These are phyloP conservation scores for Brasilioporus rufonigricans DNA, from an alignment of 768 basidiomycete genomes.

Conservation along the genomic window DNA sequence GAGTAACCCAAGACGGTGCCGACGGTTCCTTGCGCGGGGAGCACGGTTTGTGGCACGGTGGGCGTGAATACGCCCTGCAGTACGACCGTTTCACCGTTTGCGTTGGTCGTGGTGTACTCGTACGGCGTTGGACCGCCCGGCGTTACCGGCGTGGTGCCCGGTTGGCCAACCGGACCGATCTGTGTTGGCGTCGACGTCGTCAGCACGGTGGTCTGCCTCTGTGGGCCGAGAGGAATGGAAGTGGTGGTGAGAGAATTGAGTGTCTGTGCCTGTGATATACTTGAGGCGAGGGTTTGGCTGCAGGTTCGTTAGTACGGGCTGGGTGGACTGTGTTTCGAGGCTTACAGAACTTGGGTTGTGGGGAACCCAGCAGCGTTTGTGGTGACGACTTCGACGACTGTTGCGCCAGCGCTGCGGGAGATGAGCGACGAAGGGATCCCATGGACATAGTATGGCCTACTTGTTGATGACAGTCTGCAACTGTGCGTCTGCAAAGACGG, in stretches of 20 bases:
- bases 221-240: constrained; percentile 20
- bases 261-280: not conserved
- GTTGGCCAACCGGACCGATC: constrained; percentile 50
- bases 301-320: constrained; percentile 6
- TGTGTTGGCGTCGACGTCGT: constrained; percentile 20
- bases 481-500: constrained; percentile 38
- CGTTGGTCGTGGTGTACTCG: constrained; percentile 46
- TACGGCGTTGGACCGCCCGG: constrained; percentile 51
- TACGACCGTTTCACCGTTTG: constrained; percentile 25
- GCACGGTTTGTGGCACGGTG: constrained; percentile 28
- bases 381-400: constrained; percentile 50
- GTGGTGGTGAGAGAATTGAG: not conserved
- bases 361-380: constrained; percentile 38
- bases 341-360: constrained; percentile 46
- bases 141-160: constrained; percentile 35
- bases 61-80: constrained; percentile 30
- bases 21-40: constrained; percentile 26
- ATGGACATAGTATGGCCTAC: constrained; percentile 37
- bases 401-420: constrained; percentile 42
- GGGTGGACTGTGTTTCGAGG: not conserved
- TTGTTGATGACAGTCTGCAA: constrained; percentile 44
- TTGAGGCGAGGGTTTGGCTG: constrained; percentile 16
- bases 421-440: constrained; percentile 11
- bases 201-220: constrained; percentile 14
- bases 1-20: constrained; percentile 30